Evolutionary conservation across 345 rosid species (phyloP), one percentile per base, ranked within the genome.

Genomic region (Dipteronia sinensis): DNA sequence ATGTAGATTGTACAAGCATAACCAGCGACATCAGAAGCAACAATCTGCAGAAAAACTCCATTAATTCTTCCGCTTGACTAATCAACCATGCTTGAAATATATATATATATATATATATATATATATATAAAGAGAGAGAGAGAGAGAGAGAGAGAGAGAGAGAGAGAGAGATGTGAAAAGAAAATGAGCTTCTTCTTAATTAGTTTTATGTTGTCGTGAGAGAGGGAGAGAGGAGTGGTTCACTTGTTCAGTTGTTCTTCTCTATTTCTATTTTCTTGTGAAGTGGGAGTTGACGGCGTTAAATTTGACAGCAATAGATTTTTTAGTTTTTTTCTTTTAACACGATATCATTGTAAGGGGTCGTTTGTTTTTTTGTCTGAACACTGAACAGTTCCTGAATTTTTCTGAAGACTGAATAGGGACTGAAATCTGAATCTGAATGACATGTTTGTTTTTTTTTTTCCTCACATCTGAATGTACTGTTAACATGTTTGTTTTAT

Each of bases 1-100:
- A 85, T 34, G 85, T 67, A 73, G 98, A 87, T 55, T 88, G 86
- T 4, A 62, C 85, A 25, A 87, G 62, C 51, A 82, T 82, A 83
- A 90, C 46, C 65, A 89, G 66, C 12, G 86, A 75, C 38, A 87
- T 75, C 71, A 90, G 16, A 53, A 88, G 82, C 55, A 83, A 22
- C 51, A 86, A 66, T 61, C 79, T 83, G 31, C 25, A 79, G 20
- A 82, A 69, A 68, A 77, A 74, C 3, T 80, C 75, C 87, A 79
- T 77, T 34, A 34, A 34, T 59, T 81, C 29, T 74, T 69, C 38
- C 20, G 22, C n/a, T 49, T 4, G 17, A 53, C 76, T 70, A 64
- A 69, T 5, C 22, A 10, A 42, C 42, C 42, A 38, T 38, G 76
- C 75, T 49, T 19, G 22, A 62, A 46, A 58, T 6, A 3, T 38